Percentiles rank a stretch among this genome's conserved stretches.
Conservation (phyloP, 495 filamentous ascomycete species). For the Aspergillus taichungensis region DNA sequence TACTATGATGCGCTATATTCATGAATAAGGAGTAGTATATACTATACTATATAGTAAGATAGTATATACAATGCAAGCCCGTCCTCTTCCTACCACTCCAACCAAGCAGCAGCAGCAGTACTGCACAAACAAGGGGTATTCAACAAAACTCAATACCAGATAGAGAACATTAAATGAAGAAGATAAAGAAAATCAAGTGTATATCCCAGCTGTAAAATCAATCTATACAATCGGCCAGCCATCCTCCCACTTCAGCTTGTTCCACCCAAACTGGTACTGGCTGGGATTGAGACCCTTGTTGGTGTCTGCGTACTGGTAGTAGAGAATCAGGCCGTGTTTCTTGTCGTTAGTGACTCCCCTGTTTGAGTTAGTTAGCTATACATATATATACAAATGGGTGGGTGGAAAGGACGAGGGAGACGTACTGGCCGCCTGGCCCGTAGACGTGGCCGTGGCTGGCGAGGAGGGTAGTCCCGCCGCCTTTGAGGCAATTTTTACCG, state of each 20-base stretch:
- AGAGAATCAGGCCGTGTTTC: slow-evolving; percentile 46
- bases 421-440: slow-evolving; percentile 58
- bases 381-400: neutral
- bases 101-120: no score
- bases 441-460: slow-evolving; percentile 56
- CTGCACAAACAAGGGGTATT: no score
- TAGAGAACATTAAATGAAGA: no score
- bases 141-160: no score
- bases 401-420: neutral
- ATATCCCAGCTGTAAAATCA: neutral
- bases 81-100: no score
- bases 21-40: no score
- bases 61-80: no score
- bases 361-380: slow-evolving; percentile 2
- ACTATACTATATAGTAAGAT: no score
- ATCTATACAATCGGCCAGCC: slow-evolving; percentile 45
- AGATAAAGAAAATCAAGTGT: no score
- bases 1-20: no score
- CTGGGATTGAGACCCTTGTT: slow-evolving; percentile 38
- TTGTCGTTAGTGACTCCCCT: slow-evolving; percentile 39
- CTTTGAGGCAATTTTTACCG: slow-evolving; percentile 45
- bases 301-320: slow-evolving; percentile 61
- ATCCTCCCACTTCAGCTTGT: slow-evolving; percentile 47
- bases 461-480: slow-evolving; percentile 57
- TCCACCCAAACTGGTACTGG: slow-evolving; percentile 58